A percentile compares a stretch with the other conserved stretches of the same genome.
Conservation (phyloP, 495 filamentous ascomycete genomes). For the Trichocladium antarcticum region DNA sequence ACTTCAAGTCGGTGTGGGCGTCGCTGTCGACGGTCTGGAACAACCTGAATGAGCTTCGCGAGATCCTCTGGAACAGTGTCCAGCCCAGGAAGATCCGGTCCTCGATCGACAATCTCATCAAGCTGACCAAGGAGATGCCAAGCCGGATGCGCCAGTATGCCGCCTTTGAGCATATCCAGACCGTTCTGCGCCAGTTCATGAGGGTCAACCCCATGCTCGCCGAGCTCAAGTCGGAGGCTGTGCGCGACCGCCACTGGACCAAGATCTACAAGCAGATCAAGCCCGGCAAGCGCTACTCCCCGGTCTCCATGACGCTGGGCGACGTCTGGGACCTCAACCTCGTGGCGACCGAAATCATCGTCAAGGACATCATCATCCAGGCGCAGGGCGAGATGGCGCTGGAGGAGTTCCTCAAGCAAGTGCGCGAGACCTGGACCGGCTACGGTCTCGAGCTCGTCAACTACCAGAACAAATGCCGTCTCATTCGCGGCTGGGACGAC, state of each 20-base stretch:
- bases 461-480: conserved; percentile 93
- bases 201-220: conserved; percentile 80
- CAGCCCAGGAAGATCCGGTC: conserved; percentile 83
- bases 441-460: conserved; percentile 89
- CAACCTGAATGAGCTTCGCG: conserved; percentile 84
- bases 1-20: conserved; percentile 97
- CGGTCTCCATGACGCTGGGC: conserved; percentile 85
- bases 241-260: conserved; percentile 91
- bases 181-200: conserved; percentile 70
- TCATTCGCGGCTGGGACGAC: conserved; percentile 97
- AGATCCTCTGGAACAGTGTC: conserved; percentile 83
- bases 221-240: conserved; percentile 93
- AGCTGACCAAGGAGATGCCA: conserved; percentile 99
- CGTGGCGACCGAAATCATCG: conserved; percentile 67
- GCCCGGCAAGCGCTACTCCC: conserved; percentile 79
- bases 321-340: conserved; percentile 97
- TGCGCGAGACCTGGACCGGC: conserved; percentile 91
- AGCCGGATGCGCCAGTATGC: conserved; percentile 98
- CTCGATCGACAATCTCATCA: conserved; percentile 80
- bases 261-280: conserved; percentile 94
- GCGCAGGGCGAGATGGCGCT: conserved; percentile 97
- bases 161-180: conserved; percentile 95
- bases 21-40: conserved; percentile 93
- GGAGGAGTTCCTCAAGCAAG: conserved; percentile 94
- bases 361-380: conserved; percentile 85